Percentiles rank a stretch among this genome's conserved stretches.
Evolutionary conservation across 1,284 basidiomycete genomes (phyloP).

Genomic region (Pseudozyma sp.): DNA sequence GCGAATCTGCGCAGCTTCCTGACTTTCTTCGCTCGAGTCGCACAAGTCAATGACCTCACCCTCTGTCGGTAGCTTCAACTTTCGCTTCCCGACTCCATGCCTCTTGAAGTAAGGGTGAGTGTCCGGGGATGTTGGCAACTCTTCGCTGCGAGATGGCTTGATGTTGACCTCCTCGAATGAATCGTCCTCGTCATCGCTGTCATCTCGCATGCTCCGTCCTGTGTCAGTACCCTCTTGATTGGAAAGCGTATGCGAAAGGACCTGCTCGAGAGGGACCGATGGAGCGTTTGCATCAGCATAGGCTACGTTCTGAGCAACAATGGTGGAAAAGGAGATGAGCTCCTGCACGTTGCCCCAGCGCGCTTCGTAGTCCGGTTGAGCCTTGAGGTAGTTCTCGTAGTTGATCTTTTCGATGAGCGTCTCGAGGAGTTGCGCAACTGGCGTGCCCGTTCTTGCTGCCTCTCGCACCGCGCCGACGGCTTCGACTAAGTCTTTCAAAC

Average conservation of each 20-base stretch:
- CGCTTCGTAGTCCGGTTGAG: constrained; percentile 78
- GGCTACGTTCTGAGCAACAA: constrained; percentile 34
- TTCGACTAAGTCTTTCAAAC: constrained; percentile 75
- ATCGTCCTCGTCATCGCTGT: constrained; percentile 31
- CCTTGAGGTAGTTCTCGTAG: constrained; percentile 79
- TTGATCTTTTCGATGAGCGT: constrained; percentile 75
- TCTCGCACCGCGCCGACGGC: constrained; percentile 74
- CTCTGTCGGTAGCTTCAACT: constrained; percentile 3
- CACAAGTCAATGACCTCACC: constrained; percentile 42
- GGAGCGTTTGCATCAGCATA: constrained; percentile 9
- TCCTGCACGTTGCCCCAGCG: constrained; percentile 90
- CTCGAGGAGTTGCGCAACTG: constrained; percentile 78
- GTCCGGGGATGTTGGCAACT: not conserved
- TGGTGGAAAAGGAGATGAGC: constrained; percentile 71
- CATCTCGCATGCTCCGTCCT: constrained; percentile 5
- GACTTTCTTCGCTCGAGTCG: constrained; percentile 22
- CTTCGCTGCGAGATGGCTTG: constrained; percentile 1
- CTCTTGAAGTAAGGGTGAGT: constrained; percentile 27
- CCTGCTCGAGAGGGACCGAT: constrained; percentile 24
- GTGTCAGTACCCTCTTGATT: constrained; percentile 22
- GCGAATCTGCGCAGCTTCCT: not conserved
- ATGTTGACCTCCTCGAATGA: constrained; percentile 69
- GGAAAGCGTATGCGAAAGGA: constrained; percentile 36
- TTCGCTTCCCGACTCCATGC: not conserved
- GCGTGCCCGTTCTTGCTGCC: constrained; percentile 74